Evolutionary conservation across 2,329 filamentous ascomycete species (phyloP), one percentile per base, ranked within the genome.

Genomic region (Epichloe festucae): DNA sequence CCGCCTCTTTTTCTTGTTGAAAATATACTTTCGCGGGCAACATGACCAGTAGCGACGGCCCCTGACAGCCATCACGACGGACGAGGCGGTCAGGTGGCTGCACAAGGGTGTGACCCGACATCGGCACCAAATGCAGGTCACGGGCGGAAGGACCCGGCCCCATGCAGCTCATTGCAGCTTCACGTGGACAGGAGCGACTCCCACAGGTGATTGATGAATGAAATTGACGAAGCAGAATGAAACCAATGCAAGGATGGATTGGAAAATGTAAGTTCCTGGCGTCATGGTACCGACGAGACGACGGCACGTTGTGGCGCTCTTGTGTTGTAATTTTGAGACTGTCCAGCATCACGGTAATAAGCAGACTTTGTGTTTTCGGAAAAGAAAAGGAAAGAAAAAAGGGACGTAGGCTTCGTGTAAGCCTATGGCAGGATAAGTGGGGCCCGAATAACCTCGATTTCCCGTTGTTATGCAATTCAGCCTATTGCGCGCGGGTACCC

Each of bases 71-170:
- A 45, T 45, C 48, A 50, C 48, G 34, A 19, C 41, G 48, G 21
- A 19, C 41, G 23, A 21, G 34, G 11, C 10, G 41, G 48, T 50
- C 48, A 50, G 17, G 48, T 50, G 48, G 31, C 34, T 34, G 7
- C 12, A 5, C 17, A 2, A n/a, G 42, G 35, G 44, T 31, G 48
- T 50, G 48, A 50, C 48, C 40, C 31, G 48, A 45, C 31, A 23
- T 36, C 19, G 48, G 48, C 41, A 19, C 27, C 31, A 7, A 50
- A 50, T 45, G 48, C 27, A 45, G 48, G 48, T 50, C 48, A 50
- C 41, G 48, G 19, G 31, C 48, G 48, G 34, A 12, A 14, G 23
- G n/a, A 19, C 34, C 41, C 40, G 11, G 48, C 34, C 31, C 23
- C 17, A 21, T 50, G 31, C 48, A 31, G 3, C 31, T 31, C 31